Conservation (phyloP, 192 early-diverging fungal species). For the Backusella australiensis region DNA sequence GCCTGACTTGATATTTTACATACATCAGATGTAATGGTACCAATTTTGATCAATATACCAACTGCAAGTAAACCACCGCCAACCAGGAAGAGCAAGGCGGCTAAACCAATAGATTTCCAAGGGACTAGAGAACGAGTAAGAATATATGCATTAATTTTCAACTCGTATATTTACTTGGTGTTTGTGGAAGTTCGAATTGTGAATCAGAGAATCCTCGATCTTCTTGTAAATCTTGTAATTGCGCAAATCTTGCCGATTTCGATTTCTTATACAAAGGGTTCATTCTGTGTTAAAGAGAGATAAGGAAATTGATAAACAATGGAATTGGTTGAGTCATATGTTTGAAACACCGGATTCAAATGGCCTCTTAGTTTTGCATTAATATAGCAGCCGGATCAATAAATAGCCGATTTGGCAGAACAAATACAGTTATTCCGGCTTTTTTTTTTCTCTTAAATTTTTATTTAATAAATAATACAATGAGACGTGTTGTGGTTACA, state of each 20-base stretch:
- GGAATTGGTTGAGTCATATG: not conserved
- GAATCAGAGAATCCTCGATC: slow-evolving; percentile 27
- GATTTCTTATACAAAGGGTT: slow-evolving; percentile 19
- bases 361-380: not conserved
- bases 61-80: slow-evolving; percentile 46
- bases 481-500: slow-evolving; percentile 86
- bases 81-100: slow-evolving; percentile 40
- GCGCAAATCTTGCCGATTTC: slow-evolving; percentile 15
- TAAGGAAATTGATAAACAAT: not conserved
- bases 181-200: slow-evolving; percentile 24
- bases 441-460: slow-evolving; percentile 1
- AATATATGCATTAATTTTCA: not conserved
- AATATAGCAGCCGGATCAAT: not conserved
- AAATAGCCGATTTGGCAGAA: not conserved
- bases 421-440: no score
- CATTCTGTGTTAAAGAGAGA: not conserved
- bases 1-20: not conserved
- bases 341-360: not conserved
- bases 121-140: slow-evolving; percentile 35
- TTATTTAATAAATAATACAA: not conserved
- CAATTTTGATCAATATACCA: slow-evolving; percentile 50
- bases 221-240: slow-evolving; percentile 28
- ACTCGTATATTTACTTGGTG: slow-evolving; percentile 15
- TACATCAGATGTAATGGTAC: slow-evolving; percentile 47
- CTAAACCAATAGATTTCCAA: slow-evolving; percentile 54